These are phyloP conservation scores for Monosporascus cannonballus DNA, from an alignment of 2,329 filamentous ascomycete genomes.

Conservation along the genomic window DNA sequence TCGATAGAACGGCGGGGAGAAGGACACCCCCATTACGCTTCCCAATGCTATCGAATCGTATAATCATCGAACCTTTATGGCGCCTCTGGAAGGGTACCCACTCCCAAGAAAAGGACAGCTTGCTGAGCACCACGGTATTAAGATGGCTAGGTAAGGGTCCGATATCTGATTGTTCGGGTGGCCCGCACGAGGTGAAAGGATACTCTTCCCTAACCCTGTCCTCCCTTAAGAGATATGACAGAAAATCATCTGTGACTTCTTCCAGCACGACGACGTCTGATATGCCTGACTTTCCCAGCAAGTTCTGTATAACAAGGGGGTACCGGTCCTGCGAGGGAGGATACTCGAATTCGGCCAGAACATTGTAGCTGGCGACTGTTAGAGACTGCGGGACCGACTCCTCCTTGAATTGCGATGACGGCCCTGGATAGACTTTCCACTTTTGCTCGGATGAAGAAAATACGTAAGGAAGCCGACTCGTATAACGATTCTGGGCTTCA, in stretches of 20 bases:
- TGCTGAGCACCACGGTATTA: conserved; percentile 56
- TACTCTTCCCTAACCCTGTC: conserved; percentile 41
- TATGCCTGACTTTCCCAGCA: conserved; percentile 34
- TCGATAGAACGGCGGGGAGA: conserved; percentile 43
- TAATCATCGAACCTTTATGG: conserved; percentile 53
- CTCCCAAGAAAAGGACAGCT: conserved; percentile 48
- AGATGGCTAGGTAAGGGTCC: conserved; percentile 53
- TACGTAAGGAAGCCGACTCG: conserved; percentile 11
- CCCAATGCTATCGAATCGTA: conserved; percentile 30
- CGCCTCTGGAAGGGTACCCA: conserved; percentile 45
- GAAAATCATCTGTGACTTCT: conserved; percentile 60
- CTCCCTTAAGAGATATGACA: conserved; percentile 47
- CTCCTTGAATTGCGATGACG: neutral
- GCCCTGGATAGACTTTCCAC: conserved; percentile 12
- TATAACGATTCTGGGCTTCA: neutral
- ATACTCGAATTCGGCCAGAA: conserved; percentile 44
- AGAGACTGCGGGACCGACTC: conserved; percentile 14
- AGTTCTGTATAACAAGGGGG: conserved; percentile 35
- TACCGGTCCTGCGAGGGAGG: conserved; percentile 38
- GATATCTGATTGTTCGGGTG: conserved; percentile 43
- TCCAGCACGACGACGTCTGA: conserved; percentile 50
- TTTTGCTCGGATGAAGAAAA: conserved; percentile 9
- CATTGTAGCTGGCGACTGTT: conserved; percentile 44
- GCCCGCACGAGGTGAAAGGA: conserved; percentile 50
- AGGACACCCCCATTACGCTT: conserved; percentile 18